These are phyloP conservation scores for Ophiostoma ips DNA, from an alignment of 2,329 filamentous ascomycete species.

Conservation along the genomic window DNA sequence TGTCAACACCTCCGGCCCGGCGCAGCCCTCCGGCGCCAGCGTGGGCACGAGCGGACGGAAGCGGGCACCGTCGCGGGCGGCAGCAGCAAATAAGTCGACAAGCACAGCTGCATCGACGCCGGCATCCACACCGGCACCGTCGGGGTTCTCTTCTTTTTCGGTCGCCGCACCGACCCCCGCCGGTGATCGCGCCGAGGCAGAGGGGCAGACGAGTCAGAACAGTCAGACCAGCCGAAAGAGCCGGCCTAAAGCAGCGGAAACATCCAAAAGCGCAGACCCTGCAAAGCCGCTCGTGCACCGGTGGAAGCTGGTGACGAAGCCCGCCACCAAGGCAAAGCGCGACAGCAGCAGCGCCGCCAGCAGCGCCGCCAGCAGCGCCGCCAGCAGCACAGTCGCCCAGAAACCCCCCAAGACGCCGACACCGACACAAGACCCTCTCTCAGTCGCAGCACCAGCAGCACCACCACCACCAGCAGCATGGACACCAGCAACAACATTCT, in stretches of 20 bases:
- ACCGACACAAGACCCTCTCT: not conserved
- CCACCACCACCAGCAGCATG: not conserved
- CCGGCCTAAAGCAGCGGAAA: not conserved
- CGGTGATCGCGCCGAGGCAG: not conserved
- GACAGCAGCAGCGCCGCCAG: not conserved
- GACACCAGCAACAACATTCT: not conserved
- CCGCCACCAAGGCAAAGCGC: slow-evolving; percentile 2
- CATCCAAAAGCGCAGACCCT: not conserved
- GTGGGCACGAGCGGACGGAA: slow-evolving; percentile 1
- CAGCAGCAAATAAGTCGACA: no score
- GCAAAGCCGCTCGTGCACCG: slow-evolving; percentile 13
- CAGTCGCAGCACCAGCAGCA: not conserved
- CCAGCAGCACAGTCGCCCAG: not conserved
- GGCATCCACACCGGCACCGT: not conserved
- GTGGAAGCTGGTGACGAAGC: slow-evolving; percentile 18
- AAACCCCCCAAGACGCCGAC: not conserved
- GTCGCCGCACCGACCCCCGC: not conserved
- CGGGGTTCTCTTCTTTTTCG: not conserved
- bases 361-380: not conserved
- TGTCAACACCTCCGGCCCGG: slow-evolving; percentile 21
- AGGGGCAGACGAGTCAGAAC: not conserved
- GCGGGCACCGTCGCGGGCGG: not conserved
- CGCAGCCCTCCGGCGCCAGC: slow-evolving; percentile 6
- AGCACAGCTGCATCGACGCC: not conserved
- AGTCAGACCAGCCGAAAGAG: not conserved